Base-by-base conservation (phyloP, 371 early-diverging fungal species). In the Coelomomyces lativittatus region DNA sequence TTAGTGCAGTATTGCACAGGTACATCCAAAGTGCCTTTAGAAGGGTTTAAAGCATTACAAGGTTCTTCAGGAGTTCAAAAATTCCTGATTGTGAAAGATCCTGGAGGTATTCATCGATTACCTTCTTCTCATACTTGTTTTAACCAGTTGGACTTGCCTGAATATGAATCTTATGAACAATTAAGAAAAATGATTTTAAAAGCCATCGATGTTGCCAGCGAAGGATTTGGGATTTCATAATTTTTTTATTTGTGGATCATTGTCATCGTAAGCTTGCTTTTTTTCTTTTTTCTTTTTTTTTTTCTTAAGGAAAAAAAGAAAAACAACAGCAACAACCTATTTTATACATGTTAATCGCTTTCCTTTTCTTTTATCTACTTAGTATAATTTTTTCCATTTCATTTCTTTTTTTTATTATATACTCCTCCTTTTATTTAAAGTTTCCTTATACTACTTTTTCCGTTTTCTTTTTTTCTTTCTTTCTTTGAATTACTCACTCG, bases 81-180 rank as follows among this genome's bases (percentile, higher is more conserved):
- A 64, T 98, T 98, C 81, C 91, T 92, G 62, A 93, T 98, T 55
- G 95, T 95, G 70, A 86, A 85, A 62, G 95, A 91, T 60, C 91
- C 84, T 69, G 67, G 83, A n/a, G 78, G 82, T 23, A 73, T 77
- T 7, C 66, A 74, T 28, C 78, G 97, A 26, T 71, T 98, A 21
- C 97, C 97, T 2, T 85, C 86, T 14, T 95, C 98, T 5, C 98
- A 97, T 59, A 98, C 98, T 29, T 96, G 97, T 61, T 96, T 95
- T 62, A 98, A 98, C 60, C 97, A 97, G 70, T 63, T 98, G 39
- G 98, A 96, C 60, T 56, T 98, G 30, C 98, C 98, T 17, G 77
- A 80, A 53, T 98, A 96, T 56, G 84, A 86, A 28, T 71, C 78
- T 15, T 98, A 95, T 60, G 97, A 97, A 47, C 78, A 79, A 24